These are phyloP conservation scores for Dactylellina haptotyla DNA, from an alignment of 2,329 filamentous ascomycete species.

Conservation along the genomic window DNA sequence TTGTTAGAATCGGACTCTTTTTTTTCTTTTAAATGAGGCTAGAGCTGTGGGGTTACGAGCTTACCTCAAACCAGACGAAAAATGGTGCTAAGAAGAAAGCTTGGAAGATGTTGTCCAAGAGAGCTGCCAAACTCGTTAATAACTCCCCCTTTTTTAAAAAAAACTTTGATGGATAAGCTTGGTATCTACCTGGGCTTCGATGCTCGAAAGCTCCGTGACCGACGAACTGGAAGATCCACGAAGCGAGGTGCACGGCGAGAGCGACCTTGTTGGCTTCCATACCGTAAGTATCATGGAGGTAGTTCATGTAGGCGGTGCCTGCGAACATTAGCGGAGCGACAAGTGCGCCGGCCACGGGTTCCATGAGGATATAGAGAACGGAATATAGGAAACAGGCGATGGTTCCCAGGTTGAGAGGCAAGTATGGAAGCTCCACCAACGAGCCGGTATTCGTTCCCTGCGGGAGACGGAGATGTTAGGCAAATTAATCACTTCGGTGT, in stretches of 20 bases:
- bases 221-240: conserved; percentile 89
- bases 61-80: conserved; percentile 90
- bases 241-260: conserved; percentile 74
- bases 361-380: conserved; percentile 86
- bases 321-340: conserved; percentile 80
- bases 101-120: conserved; percentile 91
- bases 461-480: conserved; percentile 34
- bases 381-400: conserved; percentile 75
- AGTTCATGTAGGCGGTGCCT: conserved; percentile 78
- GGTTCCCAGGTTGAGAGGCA: conserved; percentile 73
- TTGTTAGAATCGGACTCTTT: background rate
- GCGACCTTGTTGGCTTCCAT: conserved; percentile 72
- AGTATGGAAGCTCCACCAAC: conserved; percentile 74
- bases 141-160: background rate
- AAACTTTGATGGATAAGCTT: background rate
- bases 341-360: conserved; percentile 86
- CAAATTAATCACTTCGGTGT: conserved; percentile 41
- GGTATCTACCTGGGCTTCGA: conserved; percentile 74
- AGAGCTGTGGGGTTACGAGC: background rate
- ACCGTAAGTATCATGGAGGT: conserved; percentile 74
- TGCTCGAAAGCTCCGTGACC: conserved; percentile 91
- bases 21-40: background rate
- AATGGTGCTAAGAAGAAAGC: conserved; percentile 92
- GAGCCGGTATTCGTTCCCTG: conserved; percentile 72
- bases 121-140: conserved; percentile 61